Base-by-base conservation (phyloP, 495 filamentous ascomycete genomes). In the Penicillium atrosanguineum region DNA sequence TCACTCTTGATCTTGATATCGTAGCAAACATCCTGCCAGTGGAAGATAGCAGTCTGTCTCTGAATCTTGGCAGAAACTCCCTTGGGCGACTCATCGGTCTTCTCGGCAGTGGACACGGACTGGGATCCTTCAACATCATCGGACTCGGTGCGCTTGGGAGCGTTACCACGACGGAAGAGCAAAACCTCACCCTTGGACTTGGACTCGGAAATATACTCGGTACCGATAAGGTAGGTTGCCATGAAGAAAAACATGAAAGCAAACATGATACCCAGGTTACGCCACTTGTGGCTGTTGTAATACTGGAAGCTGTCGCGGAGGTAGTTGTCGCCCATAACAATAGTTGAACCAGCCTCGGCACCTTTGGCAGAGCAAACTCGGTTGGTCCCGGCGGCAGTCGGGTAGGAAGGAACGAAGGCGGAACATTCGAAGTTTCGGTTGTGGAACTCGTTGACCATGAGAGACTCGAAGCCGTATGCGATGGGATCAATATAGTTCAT, bases 11-110 rank as follows among this genome's bases (percentile, higher is more conserved):
- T 80, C 21, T 83, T 81, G 44, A 90, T 85, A 15, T 81, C 81
- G 62, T 91, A 93, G 63, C 81, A 84, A 23, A 95, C 81, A 55
- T 87, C 79, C 62, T 90, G 82, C 87, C 87, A 93, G n/a, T 88
- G 89, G 64, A 93, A 84, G 46, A 93, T 83, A 45, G 87, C 86
- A 14, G 69, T 72, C 53, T 77, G 72, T 26, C 79, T 82, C 63
- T 89, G 84, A 25, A 85, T 80, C 11, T 44, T 62, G 38, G 72
- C 69, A 40, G 74, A 70, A 14, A 46, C 59, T 15, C 63, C 56
- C 18, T 62, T 52, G 40, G 50, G 67, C 3, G 73, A 66, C 44
- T 79, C 72, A 23, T 74, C 71, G 18, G 74, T 73, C 62, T 77
- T 74, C 50, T 72, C 67, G 7, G 64, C 56, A n/a, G 60, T 55